phyloP scores from a whole-genome alignment of 1,284 basidiomycete genomes.

The Ceratobasidium papillatum region DNA sequence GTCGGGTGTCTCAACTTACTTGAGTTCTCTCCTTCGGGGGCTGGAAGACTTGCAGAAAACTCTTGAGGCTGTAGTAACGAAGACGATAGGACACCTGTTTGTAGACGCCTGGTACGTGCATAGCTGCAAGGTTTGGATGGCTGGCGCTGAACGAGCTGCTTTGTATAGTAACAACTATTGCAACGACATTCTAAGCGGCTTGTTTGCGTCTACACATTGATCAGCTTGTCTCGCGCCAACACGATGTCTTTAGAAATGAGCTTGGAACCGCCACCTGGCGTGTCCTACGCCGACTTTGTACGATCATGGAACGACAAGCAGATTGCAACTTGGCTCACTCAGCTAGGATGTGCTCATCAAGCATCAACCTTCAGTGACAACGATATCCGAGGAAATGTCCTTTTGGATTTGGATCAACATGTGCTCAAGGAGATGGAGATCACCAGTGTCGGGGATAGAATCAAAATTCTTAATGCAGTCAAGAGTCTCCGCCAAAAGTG shows the following conservation, averaged over 20 bases:
- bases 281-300: constrained; percentile 68
- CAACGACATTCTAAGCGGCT: not conserved
- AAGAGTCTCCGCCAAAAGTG: constrained; percentile 74
- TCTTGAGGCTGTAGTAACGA: not conserved
- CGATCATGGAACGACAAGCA: constrained; percentile 73
- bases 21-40: not conserved
- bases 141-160: not conserved
- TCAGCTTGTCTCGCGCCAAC: not conserved
- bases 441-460: constrained; percentile 85
- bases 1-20: constrained; percentile 5
- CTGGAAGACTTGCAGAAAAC: not conserved
- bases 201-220: not conserved
- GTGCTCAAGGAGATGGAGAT: constrained; percentile 91
- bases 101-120: not conserved
- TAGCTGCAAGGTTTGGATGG: not conserved
- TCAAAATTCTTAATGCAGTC: constrained; percentile 85
- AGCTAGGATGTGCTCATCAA: constrained; percentile 76
- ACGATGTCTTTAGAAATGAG: constrained; percentile 16
- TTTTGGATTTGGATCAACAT: constrained; percentile 87
- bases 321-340: constrained; percentile 74
- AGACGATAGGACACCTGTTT: not conserved
- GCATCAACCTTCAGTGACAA: constrained; percentile 76
- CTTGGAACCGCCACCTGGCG: constrained; percentile 64
- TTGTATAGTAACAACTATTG: not conserved
- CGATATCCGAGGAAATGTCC: constrained; percentile 88